phyloP scores from a whole-genome alignment of 495 filamentous ascomycete genomes.

The Aspergillus panamensis region DNA sequence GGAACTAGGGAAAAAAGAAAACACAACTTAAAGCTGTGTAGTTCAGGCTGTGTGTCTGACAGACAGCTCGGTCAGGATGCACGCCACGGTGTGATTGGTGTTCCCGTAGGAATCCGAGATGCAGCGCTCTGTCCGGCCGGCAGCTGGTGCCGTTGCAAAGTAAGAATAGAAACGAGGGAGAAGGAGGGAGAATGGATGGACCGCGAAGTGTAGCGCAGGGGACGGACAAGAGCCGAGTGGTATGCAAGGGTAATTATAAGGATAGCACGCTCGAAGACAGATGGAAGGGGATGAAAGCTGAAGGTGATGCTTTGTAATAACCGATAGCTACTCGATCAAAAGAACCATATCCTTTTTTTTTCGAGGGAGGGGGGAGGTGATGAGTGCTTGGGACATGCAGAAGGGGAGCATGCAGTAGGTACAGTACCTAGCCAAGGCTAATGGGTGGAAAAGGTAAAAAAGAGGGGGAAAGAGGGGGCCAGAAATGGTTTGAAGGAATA shows the following conservation, averaged over 20 bases:
- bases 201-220: neutral
- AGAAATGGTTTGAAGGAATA: conserved; percentile 17
- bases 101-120: conserved; percentile 22
- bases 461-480: conserved; percentile 15
- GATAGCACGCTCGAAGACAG: neutral
- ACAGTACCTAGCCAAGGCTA: conserved; percentile 2
- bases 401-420: neutral
- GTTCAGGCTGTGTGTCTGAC: conserved; percentile 16
- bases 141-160: neutral
- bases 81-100: conserved; percentile 22
- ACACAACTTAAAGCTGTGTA: conserved; percentile 16
- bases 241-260: neutral
- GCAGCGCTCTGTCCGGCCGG: conserved; percentile 10
- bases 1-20: conserved; percentile 13
- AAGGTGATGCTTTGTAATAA: neutral
- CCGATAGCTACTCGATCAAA: neutral
- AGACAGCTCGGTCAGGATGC: conserved; percentile 18
- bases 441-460: conserved; percentile 17
- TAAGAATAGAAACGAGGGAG: conserved; percentile 2
- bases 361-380: neutral
- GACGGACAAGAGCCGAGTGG: neutral
- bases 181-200: neutral
- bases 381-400: conserved; percentile 5
- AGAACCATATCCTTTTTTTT: neutral
- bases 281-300: neutral